Evolutionary conservation across 805 yeast genomes (phyloP), one percentile per base, ranked within the genome.

Genomic region (Saccharomycopsis lassenensis): DNA sequence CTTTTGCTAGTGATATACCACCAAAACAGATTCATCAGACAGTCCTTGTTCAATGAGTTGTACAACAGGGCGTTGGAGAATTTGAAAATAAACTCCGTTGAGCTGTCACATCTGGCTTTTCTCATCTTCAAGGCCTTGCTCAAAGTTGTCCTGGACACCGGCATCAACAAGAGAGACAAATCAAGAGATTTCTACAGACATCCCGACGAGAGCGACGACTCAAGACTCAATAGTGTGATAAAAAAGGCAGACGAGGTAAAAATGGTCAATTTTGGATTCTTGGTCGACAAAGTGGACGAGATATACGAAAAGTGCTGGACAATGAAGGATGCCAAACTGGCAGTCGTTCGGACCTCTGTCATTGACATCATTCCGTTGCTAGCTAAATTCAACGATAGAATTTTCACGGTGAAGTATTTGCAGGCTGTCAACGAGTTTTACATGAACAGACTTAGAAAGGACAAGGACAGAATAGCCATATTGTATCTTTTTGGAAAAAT

Each of bases 311-410:
- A 28, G 12, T 39, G 35, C 19, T 39, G 43, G 56, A 60, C 68
- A 31, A 80, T 78, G 54, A 82, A 79, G 52, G 91, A 84, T 46
- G 83, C 81, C 57, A 80, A 80, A 50, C 72, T 80, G 33, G 59
- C 72, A 15, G 71, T 82, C 4, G 77, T 91, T 11, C 68, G 95
- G 44, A 77, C 77, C 40, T 95, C 89, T 46, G 77, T 89, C n/a
- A 74, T 93, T 7, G 72, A 74, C 29, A 77, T 87, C 33, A 64
- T 89, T 43, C 95, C 98, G 0, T 66, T 80, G 16, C 58, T 91
- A 22, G 94, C 96, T 32, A 67, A 73, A 26, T 87, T 80, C 46
- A 78, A 83, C 47, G 74, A 85, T 1, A 71, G 69, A 24, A 58
- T 74, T 33, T 91, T 91, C 58, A 82, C 83, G 6, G 81, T 77